phyloP scores from a whole-genome alignment of 1,139 yeast genomes.

The Diutina rugosa region DNA sequence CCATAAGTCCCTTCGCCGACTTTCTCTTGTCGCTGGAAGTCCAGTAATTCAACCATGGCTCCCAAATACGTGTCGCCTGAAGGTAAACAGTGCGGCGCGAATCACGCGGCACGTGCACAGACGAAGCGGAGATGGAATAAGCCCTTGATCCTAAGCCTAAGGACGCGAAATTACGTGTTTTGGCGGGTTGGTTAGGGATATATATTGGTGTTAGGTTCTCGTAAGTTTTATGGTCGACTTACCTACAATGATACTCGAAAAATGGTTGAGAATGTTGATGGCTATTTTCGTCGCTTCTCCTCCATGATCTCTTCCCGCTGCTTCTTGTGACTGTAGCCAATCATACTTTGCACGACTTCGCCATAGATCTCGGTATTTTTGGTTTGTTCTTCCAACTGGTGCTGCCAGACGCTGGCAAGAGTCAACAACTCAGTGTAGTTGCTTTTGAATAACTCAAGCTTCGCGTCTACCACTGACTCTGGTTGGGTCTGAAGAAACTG shows the following conservation, averaged over 20 bases:
- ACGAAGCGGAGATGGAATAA: background rate
- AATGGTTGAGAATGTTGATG: no score
- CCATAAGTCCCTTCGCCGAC: slow-evolving; percentile 97
- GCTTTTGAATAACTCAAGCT: slow-evolving; percentile 15
- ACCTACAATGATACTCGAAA: no score
- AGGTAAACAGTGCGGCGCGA: background rate
- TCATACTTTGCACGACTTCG: slow-evolving; percentile 55
- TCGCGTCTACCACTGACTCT: slow-evolving; percentile 13
- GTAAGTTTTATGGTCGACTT: no score
- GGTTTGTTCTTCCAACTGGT: slow-evolving; percentile 25
- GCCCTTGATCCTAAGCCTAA: background rate
- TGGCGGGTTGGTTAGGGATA: no score
- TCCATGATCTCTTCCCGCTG: slow-evolving; percentile 36
- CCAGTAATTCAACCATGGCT: slow-evolving; percentile 75
- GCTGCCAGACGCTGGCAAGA: slow-evolving; percentile 37
- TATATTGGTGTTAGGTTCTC: no score
- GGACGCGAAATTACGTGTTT: background rate
- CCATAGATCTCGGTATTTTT: slow-evolving; percentile 54
- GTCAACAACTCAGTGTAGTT: slow-evolving; percentile 19
- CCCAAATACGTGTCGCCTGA: background rate
- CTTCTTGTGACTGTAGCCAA: slow-evolving; percentile 54
- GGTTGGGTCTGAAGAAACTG: slow-evolving; percentile 14
- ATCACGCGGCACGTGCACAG: background rate
- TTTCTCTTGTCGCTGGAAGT: slow-evolving; percentile 87
- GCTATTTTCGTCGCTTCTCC: slow-evolving; percentile 7